Evolutionary conservation across 2,329 filamentous ascomycete genomes (phyloP).

Genomic region (Aspergillus oerlinghausenensis): DNA sequence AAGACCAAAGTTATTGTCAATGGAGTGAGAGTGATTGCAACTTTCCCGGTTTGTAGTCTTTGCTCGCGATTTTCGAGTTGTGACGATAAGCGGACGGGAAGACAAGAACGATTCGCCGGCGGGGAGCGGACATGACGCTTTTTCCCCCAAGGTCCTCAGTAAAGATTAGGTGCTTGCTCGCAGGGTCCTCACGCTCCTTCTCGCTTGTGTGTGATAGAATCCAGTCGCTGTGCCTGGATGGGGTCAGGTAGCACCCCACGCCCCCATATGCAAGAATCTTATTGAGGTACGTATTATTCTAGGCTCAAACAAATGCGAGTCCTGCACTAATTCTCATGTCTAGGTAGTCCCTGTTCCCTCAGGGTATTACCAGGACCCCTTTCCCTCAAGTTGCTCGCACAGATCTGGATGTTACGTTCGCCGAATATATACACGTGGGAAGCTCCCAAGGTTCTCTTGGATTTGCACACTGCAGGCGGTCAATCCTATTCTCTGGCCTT

Average conservation of each 20-base stretch:
- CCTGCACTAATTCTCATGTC: neutral
- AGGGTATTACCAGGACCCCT: neutral
- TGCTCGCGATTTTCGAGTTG: neutral
- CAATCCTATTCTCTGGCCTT: conserved; percentile 8
- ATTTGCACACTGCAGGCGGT: conserved; percentile 12
- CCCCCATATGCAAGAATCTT: neutral
- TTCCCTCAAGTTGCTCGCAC: neutral
- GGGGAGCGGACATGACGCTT: neutral
- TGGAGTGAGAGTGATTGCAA: neutral
- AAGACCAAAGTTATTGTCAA: neutral
- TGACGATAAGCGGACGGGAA: neutral
- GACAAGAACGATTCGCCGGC: neutral
- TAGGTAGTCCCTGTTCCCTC: neutral
- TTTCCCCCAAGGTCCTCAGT: neutral
- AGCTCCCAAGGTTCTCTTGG: conserved; percentile 20
- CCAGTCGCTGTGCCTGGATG: neutral
- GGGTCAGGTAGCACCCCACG: neutral
- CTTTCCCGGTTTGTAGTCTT: no score
- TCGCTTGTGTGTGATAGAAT: neutral
- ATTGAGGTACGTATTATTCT: neutral
- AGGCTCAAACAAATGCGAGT: neutral
- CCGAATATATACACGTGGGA: neutral
- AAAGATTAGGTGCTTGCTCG: conserved; percentile 1
- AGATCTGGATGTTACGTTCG: neutral
- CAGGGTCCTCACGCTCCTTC: conserved; percentile 15